Evolutionary conservation across 768 basidiomycete species (phyloP), one percentile per base, ranked within the genome.

Genomic region (Boletellus ananiceps): DNA sequence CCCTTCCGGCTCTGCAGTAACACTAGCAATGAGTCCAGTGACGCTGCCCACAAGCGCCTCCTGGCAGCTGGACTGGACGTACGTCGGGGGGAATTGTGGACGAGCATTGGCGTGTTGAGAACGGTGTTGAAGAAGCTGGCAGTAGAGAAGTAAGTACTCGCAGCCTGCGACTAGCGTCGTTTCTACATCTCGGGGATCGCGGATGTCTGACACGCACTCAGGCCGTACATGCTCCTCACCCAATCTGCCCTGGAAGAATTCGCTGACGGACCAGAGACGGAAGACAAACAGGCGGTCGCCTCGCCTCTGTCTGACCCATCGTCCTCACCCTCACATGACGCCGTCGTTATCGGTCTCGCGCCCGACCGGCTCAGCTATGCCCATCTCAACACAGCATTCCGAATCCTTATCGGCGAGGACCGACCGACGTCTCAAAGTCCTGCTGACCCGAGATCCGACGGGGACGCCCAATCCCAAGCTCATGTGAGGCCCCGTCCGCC

Each of bases 1-100:
- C 74, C 77, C 8, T 72, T 82, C 65, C 70, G 78, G 23, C 69
- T 78, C 49, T 86, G 86, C 61, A 85, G 82, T 43, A 88, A 88
- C 60, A 81, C 81, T 0, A 83, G 82, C 61, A 83, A 85, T 51
- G 83, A 86, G 54, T 80, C 81, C 0, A 78, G 72, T 0, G 37
- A 46, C 3, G 69, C 67, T 4, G 62, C 86, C 6, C 54, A 77
- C n/a, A 46, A 47, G 2, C 69, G 72, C 18, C 68, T 88, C 55
- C 45, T 55, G 0, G 55, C 59, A 0, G 76, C 83, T 53, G 81
- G 82, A 0, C 76, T 87, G 51, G 70, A 74, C 12, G 61, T 80
- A 2, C 57, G 38, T 2, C 58, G 54, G 15, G 60, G 65, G 6
- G 80, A 83, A 59, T 59, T 84, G 16, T 86, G 82, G 75, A 86